Evolutionary conservation across 371 early-diverging fungal genomes (phyloP), one percentile per base, ranked within the genome.

Genomic region (Haplosporangium sp.): DNA sequence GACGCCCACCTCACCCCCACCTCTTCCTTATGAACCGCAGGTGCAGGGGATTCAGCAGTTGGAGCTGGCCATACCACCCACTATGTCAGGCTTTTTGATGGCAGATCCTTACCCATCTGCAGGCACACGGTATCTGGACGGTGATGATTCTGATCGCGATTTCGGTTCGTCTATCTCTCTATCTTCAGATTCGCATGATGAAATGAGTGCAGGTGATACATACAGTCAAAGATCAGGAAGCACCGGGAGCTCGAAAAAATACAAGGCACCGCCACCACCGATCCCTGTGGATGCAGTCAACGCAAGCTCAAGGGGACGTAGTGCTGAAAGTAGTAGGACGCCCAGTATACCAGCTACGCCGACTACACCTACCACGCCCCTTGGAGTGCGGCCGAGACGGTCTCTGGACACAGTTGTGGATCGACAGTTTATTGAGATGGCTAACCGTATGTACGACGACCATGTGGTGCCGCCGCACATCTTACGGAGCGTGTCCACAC

Each of bases 201-300:
- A 54, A 10, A 7, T 36, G 36, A 53, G 47, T 16, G 10, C 37
- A 12, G 16, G 42, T 14, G 56, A 69, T 6, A 21, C 36, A 7
- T 41, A 41, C 21, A 48, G 50, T 23, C 59, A 43, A 53, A 23
- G 50, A 37, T 37, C 36, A 10, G 58, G 69, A 1, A 59, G 48
- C 10, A 53, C 43, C 0, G 43, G 38, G 1, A 61, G 53, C 21
- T 61, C 79, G 12, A 77, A 72, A 43, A 67, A 62, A 51, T 77
- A 77, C 69, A 71, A 48, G 46, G 79, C 72, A 6, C 79, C 79
- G 46, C 79, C 79, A 20, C 79, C 79, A 10, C 79, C 79, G 0
- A 71, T 77, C 45, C 79, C 79, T 0, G 72, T 64, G 1, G 57
- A 59, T 20, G 48, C 59, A 1, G 59, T 40, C 13, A 56, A 23